A percentile compares a stretch with the other conserved stretches of the same genome.
These are phyloP conservation scores for Penicillium fuscoglaucum DNA, from an alignment of 2,329 filamentous ascomycete genomes.

Conservation along the genomic window DNA sequence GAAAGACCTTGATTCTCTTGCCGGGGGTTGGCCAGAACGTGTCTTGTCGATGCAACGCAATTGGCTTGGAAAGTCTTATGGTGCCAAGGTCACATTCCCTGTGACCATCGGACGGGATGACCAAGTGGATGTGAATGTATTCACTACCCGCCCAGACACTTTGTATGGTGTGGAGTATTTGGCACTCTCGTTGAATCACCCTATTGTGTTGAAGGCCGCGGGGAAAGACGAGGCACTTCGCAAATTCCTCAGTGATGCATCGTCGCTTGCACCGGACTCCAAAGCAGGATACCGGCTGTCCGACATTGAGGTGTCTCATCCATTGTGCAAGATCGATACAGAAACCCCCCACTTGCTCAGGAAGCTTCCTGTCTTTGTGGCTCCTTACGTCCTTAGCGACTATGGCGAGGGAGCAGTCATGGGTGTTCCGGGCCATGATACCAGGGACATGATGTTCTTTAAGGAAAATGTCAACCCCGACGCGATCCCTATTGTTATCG, in stretches of 20 bases:
- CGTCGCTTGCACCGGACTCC: constrained; percentile 56
- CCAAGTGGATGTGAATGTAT: constrained; percentile 63
- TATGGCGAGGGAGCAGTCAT: constrained; percentile 88
- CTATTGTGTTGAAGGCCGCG: constrained; percentile 64
- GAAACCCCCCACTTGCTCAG: constrained; percentile 42
- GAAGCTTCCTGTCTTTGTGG: constrained; percentile 72
- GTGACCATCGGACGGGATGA: constrained; percentile 46
- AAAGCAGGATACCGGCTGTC: constrained; percentile 68
- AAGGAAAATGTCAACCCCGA: constrained; percentile 63
- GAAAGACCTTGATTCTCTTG: constrained; percentile 67
- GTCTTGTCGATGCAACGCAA: constrained; percentile 82
- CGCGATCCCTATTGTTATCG: constrained; percentile 64
- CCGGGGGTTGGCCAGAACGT: constrained; percentile 74
- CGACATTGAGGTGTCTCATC: constrained; percentile 63
- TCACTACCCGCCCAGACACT: constrained; percentile 82
- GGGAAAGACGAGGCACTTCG: constrained; percentile 61
- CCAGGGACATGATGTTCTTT: constrained; percentile 78
- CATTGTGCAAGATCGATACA: constrained; percentile 59
- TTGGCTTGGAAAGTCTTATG: constrained; percentile 80
- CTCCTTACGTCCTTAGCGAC: constrained; percentile 80
- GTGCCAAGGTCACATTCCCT: constrained; percentile 70
- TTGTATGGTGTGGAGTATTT: constrained; percentile 85
- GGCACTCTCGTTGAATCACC: constrained; percentile 72
- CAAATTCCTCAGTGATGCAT: constrained; percentile 62
- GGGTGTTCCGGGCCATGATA: constrained; percentile 86